A percentile compares a stretch with the other conserved stretches of the same genome.
Conservation (phyloP, 176 grass and related monocot species). For the Raddia guianensis region DNA sequence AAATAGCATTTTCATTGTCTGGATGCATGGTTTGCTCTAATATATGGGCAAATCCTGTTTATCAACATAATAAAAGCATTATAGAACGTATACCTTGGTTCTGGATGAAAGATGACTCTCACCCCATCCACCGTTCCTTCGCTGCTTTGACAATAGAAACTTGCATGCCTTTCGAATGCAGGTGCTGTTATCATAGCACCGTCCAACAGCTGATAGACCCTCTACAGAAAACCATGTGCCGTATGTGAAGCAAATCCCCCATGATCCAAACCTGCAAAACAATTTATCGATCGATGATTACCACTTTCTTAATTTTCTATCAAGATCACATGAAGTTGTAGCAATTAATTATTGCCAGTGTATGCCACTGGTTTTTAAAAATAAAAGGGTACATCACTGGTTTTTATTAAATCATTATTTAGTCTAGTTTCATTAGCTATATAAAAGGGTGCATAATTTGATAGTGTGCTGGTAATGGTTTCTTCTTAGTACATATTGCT, state of each 20-base stretch:
- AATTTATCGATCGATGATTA: conserved; percentile 19
- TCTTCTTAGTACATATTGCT: background rate
- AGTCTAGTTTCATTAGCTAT: conserved; percentile 8
- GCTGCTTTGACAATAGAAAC: conserved; percentile 71
- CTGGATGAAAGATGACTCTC: conserved; percentile 77
- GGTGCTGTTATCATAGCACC: conserved; percentile 46
- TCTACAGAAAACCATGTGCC: conserved; percentile 71
- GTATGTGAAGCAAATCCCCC: conserved; percentile 77
- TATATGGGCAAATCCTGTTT: background rate
- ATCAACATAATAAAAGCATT: conserved; percentile 1
- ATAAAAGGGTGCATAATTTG: conserved; percentile 7
- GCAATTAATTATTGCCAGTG: background rate
- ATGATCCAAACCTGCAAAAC: conserved; percentile 63
- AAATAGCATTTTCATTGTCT: background rate
- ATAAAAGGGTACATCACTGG: background rate
- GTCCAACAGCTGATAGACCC: conserved; percentile 53
- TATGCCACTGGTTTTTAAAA: background rate
- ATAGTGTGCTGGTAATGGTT: background rate
- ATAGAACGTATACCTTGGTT: conserved; percentile 45
- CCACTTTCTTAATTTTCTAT: background rate
- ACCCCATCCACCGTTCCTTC: conserved; percentile 66
- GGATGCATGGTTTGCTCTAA: conserved; percentile 2
- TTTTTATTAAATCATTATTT: conserved; percentile 9
- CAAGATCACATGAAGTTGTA: conserved; percentile 19
- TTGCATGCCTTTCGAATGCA: conserved; percentile 58